phyloP scores from a whole-genome alignment of 257 asterid genomes.

The Solanum virginianum region DNA sequence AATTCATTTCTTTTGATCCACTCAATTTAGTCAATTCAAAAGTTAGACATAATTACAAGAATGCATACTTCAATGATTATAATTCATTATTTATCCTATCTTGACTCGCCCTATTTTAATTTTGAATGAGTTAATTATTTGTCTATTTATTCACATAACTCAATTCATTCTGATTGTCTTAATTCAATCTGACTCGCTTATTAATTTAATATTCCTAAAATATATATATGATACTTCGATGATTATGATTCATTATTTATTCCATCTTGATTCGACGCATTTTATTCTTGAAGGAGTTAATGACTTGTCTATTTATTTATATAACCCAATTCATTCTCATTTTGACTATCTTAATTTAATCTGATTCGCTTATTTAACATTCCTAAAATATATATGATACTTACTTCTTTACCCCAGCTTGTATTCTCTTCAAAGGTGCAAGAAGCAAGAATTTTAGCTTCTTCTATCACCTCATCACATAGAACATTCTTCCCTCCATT shows the following conservation, averaged over 20 bases:
- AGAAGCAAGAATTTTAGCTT: constrained; percentile 53
- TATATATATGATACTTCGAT: too few relatives aligned
- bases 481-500: not conserved
- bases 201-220: not conserved
- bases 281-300: not conserved
- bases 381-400: not conserved
- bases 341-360: not conserved
- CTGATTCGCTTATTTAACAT: not conserved
- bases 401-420: constrained; percentile 69
- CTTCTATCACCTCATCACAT: constrained; percentile 26
- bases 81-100: not conserved
- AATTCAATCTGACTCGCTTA: not conserved
- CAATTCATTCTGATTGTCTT: fast-evolving
- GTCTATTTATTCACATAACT: not conserved
- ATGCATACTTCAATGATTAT: not conserved
- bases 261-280: not conserved
- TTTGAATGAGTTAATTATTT: not conserved
- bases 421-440: constrained; percentile 64
- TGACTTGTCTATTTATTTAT: not conserved
- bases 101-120: not conserved
- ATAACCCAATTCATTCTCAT: not conserved
- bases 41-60: not conserved
- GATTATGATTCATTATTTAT: not conserved
- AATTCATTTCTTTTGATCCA: not conserved
- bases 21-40: not conserved